Evolutionary conservation across 768 basidiomycete species (phyloP).

Genomic region (Hypsizygus marmoreus): DNA sequence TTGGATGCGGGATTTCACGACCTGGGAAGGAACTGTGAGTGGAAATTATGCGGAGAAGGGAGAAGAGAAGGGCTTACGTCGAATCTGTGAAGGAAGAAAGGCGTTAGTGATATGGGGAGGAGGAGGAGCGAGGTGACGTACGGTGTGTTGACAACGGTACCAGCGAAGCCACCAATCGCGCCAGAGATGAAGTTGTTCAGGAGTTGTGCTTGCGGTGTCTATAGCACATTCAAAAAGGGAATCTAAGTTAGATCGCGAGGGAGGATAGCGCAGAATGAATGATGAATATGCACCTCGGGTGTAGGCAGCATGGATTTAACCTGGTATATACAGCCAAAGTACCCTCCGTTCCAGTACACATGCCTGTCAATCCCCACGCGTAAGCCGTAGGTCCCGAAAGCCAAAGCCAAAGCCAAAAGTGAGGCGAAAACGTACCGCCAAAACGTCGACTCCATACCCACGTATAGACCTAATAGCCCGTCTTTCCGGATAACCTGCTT

Average conservation of each 20-base stretch:
- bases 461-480: slow-evolving; percentile 84
- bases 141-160: slow-evolving; percentile 93
- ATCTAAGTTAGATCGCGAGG: background rate
- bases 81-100: slow-evolving; percentile 34
- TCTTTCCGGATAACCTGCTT: slow-evolving; percentile 75
- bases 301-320: slow-evolving; percentile 80
- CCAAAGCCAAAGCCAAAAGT: background rate
- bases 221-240: background rate
- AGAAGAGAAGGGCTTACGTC: slow-evolving; percentile 36
- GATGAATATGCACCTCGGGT: slow-evolving; percentile 59
- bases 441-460: slow-evolving; percentile 96
- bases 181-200: slow-evolving; percentile 94
- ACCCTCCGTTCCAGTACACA: slow-evolving; percentile 93
- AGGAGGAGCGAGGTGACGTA: slow-evolving; percentile 32
- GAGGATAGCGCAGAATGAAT: background rate
- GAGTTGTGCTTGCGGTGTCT: slow-evolving; percentile 71
- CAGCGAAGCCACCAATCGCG: slow-evolving; percentile 84
- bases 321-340: slow-evolving; percentile 92
- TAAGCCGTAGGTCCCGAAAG: too few species aligned
- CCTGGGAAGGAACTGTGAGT: slow-evolving; percentile 46
- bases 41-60: background rate
- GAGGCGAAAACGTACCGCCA: slow-evolving; percentile 70
- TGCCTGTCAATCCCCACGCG: slow-evolving; percentile 48
- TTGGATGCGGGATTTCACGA: slow-evolving; percentile 65
- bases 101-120: background rate